Evolutionary conservation across 352 stramenopile species (phyloP), one percentile per base, ranked within the genome.

Genomic region (Pythium rishiriense): DNA sequence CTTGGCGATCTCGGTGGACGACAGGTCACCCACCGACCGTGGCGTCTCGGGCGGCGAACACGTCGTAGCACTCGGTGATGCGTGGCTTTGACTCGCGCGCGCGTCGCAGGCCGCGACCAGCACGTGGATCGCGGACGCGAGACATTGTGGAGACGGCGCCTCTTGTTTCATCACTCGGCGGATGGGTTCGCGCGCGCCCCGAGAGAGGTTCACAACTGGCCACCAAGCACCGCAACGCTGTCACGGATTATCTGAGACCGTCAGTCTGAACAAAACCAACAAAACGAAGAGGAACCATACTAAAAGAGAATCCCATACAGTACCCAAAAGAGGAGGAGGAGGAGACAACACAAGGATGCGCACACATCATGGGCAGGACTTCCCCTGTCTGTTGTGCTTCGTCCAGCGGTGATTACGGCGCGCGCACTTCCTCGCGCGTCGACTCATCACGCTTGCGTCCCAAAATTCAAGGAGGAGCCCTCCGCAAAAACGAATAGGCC

Each of bases 71-170:
- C 39, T 66, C 8, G 54, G 37, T n/a, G 41, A 54, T 4, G 29
- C 45, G 15, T 33, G 26, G 35, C 24, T 28, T 17, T 12, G 4
- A 22, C 35, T 62, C n/a, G 31, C 25, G 25, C n/a, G 59, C 17
- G 33, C 35, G 43, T 66, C 43, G 33, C 50, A 66, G 14, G 43
- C 61, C 7, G 61, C 51, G 8, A 68, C 14, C 19, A 68, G 45
- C 31, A 68, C 43, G 53, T 68, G 51, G 45, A 68, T 68, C 21
- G 49, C 26, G 5, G 49, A 25, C 9, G 33, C 21, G n/a, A n/a
- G n/a, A n/a, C 12, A 26, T 14, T n/a, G 28, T 52, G 15, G 26
- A n/a, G n/a, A n/a, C n/a, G n/a, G 17, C 41, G 6, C 5, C 41
- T 22, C 41, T 24, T 46, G 17, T 22, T 46, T 25, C n/a, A 25